Percentiles rank a stretch among this genome's conserved stretches.
Evolutionary conservation across 169 alveolate genomes (phyloP).

Genomic region (Babesia divergens): DNA sequence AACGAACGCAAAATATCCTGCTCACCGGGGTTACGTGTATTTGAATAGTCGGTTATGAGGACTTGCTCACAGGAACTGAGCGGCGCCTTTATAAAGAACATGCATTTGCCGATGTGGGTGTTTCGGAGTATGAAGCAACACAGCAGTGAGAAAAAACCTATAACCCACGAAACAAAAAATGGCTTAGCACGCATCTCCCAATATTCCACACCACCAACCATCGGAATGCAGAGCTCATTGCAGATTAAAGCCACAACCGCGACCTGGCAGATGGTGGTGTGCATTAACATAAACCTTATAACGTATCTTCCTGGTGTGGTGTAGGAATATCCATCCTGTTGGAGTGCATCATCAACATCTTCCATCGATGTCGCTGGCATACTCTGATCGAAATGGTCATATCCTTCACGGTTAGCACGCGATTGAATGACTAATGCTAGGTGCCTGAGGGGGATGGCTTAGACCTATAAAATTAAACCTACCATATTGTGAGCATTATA

Average conservation of each 20-base stretch:
- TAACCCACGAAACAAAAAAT: constrained; percentile 53
- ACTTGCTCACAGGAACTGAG: constrained; percentile 38
- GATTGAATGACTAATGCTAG: background rate
- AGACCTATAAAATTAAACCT: background rate
- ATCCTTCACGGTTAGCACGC: background rate
- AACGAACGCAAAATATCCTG: constrained; percentile 42
- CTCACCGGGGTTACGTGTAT: constrained; percentile 51
- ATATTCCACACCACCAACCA: constrained; percentile 54
- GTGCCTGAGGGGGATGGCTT: constrained; percentile 19
- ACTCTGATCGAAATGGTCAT: background rate
- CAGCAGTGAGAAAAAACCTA: constrained; percentile 49
- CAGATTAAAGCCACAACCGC: constrained; percentile 60
- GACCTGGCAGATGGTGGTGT: constrained; percentile 64
- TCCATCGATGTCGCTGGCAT: background rate
- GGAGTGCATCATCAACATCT: background rate
- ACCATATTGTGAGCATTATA: constrained; percentile 35
- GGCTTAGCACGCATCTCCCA: constrained; percentile 76
- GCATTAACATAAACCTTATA: constrained; percentile 15
- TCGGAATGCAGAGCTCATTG: constrained; percentile 71
- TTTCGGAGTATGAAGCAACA: constrained; percentile 36
- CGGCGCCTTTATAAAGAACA: constrained; percentile 44
- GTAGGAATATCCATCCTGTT: constrained; percentile 52
- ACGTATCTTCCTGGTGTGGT: constrained; percentile 52
- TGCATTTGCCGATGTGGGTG: constrained; percentile 49
- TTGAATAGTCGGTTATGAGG: constrained; percentile 34